Evolutionary conservation across 148 eudicot species (phyloP), one percentile per base, ranked within the genome.

Genomic region (Mesembryanthemum crystallinum): DNA sequence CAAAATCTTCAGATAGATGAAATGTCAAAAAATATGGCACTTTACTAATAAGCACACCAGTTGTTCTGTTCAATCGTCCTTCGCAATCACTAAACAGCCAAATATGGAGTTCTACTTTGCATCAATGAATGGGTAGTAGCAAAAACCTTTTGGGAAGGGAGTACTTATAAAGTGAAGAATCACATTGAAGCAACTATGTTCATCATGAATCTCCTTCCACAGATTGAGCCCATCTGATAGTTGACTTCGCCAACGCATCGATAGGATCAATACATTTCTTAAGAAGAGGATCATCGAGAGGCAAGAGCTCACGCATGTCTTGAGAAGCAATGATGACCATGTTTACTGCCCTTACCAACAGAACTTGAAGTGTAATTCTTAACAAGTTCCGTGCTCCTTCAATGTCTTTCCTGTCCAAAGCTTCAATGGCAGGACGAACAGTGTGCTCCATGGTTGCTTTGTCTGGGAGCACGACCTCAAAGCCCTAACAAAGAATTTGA

Each of bases 381-480:
- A 89, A 73, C 79, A 91, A 80, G 75, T 86, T 91, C 17, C 73
- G 77, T 18, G 93, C 91, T 28, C 93, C 93, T 85, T 87, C 90
- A 28, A 82, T 82, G 79, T 91, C 93, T 69, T 84, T 79, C 75
- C 88, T 84, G 68, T 68, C 72, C 76, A 89, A 68, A 28, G 97
- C 93, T 77, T 91, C 91, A 32, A 88, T 73, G 63, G 88, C 86
- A 60, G 97, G 97, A 65, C 68, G 76, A n/a, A 89, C 77, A 0
- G 83, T 86, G 58, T 89, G 91, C 59, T 91, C 92, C 79, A 86
- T 81, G 3, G 97, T 89, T 58, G 91, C 92, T 84, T 88, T 86
- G 72, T 91, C 93, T 21, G 89, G 97, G 23, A 89, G 78, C 80
- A 91, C 78, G 6, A 83, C 97, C 87, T 91, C 93, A 74, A 91